phyloP scores from a whole-genome alignment of 1,139 yeast genomes.

The Diutina mesorugosa region DNA sequence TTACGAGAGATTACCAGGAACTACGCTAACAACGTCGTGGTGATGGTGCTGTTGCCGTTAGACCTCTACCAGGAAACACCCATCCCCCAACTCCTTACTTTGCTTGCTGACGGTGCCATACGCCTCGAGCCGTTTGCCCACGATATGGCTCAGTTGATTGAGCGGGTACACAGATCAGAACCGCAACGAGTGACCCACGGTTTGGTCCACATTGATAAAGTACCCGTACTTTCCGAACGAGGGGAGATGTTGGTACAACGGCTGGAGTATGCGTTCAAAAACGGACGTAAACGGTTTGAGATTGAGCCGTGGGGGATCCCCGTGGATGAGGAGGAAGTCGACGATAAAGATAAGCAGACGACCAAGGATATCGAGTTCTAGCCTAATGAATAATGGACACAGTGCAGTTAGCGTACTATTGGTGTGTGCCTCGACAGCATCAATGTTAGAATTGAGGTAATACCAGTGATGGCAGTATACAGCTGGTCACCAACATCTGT shows the following conservation, averaged over 20 bases:
- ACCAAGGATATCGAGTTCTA: constrained; percentile 25
- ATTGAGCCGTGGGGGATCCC: constrained; percentile 94
- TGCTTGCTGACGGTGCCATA: constrained; percentile 53
- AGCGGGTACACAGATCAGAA: constrained; percentile 53
- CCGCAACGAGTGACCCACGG: constrained; percentile 83
- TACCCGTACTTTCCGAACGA: constrained; percentile 60
- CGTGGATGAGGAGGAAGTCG: constrained; percentile 47
- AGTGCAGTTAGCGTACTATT: too few species aligned
- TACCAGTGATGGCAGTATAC: too few species aligned
- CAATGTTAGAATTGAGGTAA: too few species aligned
- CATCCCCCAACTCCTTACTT: constrained; percentile 42
- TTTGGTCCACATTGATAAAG: constrained; percentile 57
- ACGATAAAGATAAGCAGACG: constrained; percentile 14
- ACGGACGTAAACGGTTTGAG: constrained; percentile 72
- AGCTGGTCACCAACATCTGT: too few species aligned
- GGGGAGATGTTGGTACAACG: constrained; percentile 70
- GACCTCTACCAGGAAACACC: constrained; percentile 43
- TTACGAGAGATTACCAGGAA: constrained; percentile 43
- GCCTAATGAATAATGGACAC: background rate
- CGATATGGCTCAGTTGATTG: constrained; percentile 52
- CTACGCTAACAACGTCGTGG: constrained; percentile 31
- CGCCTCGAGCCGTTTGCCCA: constrained; percentile 79
- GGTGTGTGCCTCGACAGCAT: too few species aligned
- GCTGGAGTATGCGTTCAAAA: constrained; percentile 78
- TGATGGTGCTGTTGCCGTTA: constrained; percentile 43